Evolutionary conservation across 2,329 filamentous ascomycete genomes (phyloP).

Genomic region (Nigrospora sphaerica): DNA sequence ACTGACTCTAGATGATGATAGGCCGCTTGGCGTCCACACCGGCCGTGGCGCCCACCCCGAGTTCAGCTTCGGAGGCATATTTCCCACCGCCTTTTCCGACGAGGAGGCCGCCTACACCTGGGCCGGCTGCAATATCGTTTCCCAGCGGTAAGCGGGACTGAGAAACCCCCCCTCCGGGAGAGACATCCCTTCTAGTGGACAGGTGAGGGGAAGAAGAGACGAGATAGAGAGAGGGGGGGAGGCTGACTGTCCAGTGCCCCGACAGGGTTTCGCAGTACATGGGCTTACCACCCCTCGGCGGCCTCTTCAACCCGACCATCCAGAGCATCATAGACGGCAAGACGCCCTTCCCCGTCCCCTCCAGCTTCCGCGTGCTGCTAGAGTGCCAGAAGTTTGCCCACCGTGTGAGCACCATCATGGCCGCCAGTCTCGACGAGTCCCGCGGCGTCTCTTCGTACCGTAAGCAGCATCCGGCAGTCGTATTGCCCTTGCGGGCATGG

Average conservation of each 20-base stretch:
- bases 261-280: constrained; percentile 31
- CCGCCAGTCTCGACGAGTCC: constrained; percentile 36
- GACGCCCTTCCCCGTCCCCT: constrained; percentile 31
- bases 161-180: too few relatives aligned
- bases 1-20: too few relatives aligned
- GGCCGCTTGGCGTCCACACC: constrained; percentile 44
- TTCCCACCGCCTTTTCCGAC: constrained; percentile 36
- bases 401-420: constrained; percentile 38
- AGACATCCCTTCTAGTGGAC: too few relatives aligned
- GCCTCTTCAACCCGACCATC: constrained; percentile 40
- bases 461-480: constrained; percentile 4
- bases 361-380: constrained; percentile 37
- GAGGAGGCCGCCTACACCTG: constrained; percentile 47
- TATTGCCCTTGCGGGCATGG: too few relatives aligned
- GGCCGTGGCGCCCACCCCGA: constrained; percentile 43
- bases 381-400: constrained; percentile 45
- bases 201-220: too few relatives aligned
- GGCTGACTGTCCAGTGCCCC: not conserved
- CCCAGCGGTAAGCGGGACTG: constrained; percentile 31
- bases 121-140: constrained; percentile 44
- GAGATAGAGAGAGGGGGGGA: too few relatives aligned
- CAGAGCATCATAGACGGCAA: constrained; percentile 35
- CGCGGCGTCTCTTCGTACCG: constrained; percentile 38
- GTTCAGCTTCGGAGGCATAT: constrained; percentile 33
- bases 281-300: constrained; percentile 37